Evolutionary conservation across 2,329 filamentous ascomycete species (phyloP), one percentile per base, ranked within the genome.

Genomic region (Aschersonia sp.): DNA sequence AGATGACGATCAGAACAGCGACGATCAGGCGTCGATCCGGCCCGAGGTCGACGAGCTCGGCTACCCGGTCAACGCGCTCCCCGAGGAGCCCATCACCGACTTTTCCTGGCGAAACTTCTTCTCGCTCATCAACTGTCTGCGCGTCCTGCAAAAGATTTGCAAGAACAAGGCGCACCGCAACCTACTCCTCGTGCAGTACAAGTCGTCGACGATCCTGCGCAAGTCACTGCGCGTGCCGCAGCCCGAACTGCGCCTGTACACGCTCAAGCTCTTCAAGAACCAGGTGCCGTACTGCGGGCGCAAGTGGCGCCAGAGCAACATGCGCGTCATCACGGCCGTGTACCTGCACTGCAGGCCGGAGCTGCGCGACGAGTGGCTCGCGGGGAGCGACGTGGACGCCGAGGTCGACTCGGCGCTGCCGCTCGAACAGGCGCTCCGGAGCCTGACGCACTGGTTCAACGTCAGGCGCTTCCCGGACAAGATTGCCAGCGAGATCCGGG

Each of bases 301-400:
- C 42, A 98, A 98, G 68, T 98, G 92, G 92, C 82, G 92, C 11
- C 92, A 97, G 68, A 82, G 81, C 56, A 97, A 98, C 65, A 98
- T 98, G 92, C 85, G 90, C 48, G 89, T 97, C 59, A 98, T 98
- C 60, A 98, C 92, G 0, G 88, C 89, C 4, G 87, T 98, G 1
- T 98, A 96, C 64, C 72, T 98, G 45, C 87, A 95, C 66, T 95
- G 90, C 60, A 77, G 88, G 6, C 90, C 90, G 0, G 90, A 97
- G 63, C 73, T 98, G 43, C 77, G 90, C 32, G 92, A 98, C 60
- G 92, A 96, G 66, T 97, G 92, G 90, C 74, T 97, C 1, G 81
- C 86, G 0, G 90, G 90, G 5, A 85, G 83, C 51, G 89, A 96
- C 60, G 81, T 97, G 1, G 92, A 98, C 57, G 86, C 84, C 1